Evolutionary conservation across 148 eudicot genomes (phyloP), one percentile per base, ranked within the genome.

Genomic region (Rhododendron molle): DNA sequence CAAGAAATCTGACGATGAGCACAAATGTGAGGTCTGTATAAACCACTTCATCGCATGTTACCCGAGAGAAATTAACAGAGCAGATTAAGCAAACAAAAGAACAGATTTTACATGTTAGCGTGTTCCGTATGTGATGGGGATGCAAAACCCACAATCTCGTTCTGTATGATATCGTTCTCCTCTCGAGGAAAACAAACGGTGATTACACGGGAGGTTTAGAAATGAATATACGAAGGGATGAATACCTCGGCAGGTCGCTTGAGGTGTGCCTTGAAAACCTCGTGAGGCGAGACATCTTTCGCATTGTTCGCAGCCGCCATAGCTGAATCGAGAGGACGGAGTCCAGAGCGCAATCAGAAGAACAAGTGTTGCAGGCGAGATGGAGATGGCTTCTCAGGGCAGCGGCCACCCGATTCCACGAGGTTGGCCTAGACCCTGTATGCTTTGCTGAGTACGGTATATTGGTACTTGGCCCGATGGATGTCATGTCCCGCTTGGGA

Each of bases 261-360:
- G 85, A 91, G 90, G 78, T 91, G 91, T 10, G 91, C 89, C 85
- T 91, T 89, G 43, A 88, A 87, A 46, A 91, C 88, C 74, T 89
- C 93, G 84, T 89, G 93, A 43, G 93, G 91, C 3, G 91, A 91
- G n/a, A 91, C 91, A 58, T 91, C 90, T 80, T 89, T 91, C 85
- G 88, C 93, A 12, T 67, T 87, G 81, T 71, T 88, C 23, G 88
- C 88, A 9, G 90, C 88, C 85, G 88, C 92, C 92, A 90, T 90
- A 20, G 86, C 30, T 52, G 78, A 20, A 26, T 36, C 9, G 11
- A 32, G 16, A n/a, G 46, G 36, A 46, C 7, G 20, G 73, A 28
- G 43, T 30, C 20, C 44, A 3, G 7, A 23, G n/a, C 56, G 34
- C 77, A 32, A 23, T 5, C 11, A 1, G 7, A 5, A 21, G 73